Conservation (phyloP, 2,329 filamentous ascomycete species). For the Diaporthe citriasiana region DNA sequence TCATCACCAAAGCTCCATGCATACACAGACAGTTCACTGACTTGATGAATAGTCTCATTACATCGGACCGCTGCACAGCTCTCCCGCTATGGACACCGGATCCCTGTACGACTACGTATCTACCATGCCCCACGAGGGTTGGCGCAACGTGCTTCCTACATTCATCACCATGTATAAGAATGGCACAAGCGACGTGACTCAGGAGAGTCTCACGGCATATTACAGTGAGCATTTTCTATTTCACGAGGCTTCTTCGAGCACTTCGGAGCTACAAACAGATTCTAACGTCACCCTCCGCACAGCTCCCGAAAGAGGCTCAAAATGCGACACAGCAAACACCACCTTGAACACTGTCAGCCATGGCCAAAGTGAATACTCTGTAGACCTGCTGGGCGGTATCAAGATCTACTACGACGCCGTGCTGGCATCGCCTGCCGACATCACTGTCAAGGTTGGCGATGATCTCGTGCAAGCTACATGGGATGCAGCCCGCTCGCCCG, state of each 20-base stretch:
- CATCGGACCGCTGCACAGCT: conserved; percentile 59
- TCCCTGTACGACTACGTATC: conserved; percentile 21
- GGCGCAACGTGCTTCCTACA: conserved; percentile 15
- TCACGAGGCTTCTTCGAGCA: background rate
- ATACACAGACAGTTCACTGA: background rate
- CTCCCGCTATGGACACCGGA: conserved; percentile 1
- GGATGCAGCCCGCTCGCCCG: conserved; percentile 1
- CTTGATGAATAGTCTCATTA: conserved; percentile 59
- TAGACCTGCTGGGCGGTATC: conserved; percentile 13
- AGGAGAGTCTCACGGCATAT: conserved; percentile 20
- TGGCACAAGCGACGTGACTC: background rate
- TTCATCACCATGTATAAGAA: conserved; percentile 24
- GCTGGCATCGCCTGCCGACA: background rate
- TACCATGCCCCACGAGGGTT: conserved; percentile 21
- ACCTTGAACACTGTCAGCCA: conserved; percentile 16
- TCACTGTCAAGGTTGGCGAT: background rate
- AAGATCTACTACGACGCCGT: conserved; percentile 23
- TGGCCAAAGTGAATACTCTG: background rate
- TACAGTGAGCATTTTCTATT: background rate
- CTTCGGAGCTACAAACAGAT: background rate
- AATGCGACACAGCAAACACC: conserved; percentile 19
- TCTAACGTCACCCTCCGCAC: background rate
- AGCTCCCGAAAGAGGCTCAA: conserved; percentile 2
- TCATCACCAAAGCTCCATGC: background rate
- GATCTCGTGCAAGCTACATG: background rate